phyloP scores from a whole-genome alignment of 2,329 filamentous ascomycete species.

The Clarireedia hainanense region DNA sequence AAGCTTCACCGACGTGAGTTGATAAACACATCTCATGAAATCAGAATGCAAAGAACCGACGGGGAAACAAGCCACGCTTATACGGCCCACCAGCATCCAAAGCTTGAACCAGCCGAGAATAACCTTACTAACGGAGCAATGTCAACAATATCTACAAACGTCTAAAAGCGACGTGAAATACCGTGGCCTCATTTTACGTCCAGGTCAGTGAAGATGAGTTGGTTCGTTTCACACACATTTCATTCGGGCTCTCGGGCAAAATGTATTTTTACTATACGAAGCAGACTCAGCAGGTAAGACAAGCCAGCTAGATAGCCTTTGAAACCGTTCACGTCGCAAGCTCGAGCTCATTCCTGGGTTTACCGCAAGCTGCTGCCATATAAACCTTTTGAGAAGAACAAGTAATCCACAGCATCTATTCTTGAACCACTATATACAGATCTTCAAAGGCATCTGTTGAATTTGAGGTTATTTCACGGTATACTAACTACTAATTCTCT shows the following conservation, averaged over 20 bases:
- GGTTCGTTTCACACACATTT: too few species aligned
- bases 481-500: not conserved
- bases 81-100: too few species aligned
- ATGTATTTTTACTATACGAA: not conserved
- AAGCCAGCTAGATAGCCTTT: not conserved
- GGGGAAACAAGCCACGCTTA: too few species aligned
- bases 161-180: too few species aligned
- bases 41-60: too few species aligned
- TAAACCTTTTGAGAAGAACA: not conserved
- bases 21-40: too few species aligned
- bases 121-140: too few species aligned
- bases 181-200: too few species aligned
- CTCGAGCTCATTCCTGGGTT: not conserved
- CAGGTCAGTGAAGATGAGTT: too few species aligned
- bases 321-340: slow-evolving; percentile 4
- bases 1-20: too few species aligned
- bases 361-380: not conserved
- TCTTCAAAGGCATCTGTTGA: not conserved
- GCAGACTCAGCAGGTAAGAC: not conserved
- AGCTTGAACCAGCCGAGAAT: too few species aligned
- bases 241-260: not conserved
- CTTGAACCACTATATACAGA: not conserved
- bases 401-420: not conserved
- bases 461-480: not conserved
- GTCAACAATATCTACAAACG: too few species aligned